phyloP scores from a whole-genome alignment of 495 filamentous ascomycete genomes.

The Xylaria nigripes region DNA sequence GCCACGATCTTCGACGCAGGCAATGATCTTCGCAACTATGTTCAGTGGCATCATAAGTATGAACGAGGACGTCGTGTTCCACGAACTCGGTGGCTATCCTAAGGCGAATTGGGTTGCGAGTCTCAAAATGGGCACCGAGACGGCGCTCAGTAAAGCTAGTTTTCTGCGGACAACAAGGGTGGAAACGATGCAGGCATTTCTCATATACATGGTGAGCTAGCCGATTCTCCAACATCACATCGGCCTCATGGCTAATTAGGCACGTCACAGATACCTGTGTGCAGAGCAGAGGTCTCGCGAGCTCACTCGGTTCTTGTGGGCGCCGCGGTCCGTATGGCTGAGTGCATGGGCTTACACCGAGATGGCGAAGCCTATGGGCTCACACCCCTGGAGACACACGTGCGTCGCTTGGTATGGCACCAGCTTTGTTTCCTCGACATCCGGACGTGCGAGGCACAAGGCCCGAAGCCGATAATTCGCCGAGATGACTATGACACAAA shows the following conservation, averaged over 20 bases:
- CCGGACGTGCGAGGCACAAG: constrained; percentile 66
- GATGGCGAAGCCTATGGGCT: constrained; percentile 59
- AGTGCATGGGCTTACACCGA: constrained; percentile 69
- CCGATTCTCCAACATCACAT: background rate
- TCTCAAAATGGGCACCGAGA: constrained; percentile 56
- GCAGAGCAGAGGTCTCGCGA: constrained; percentile 59
- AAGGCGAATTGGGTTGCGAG: constrained; percentile 48
- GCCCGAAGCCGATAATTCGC: constrained; percentile 57
- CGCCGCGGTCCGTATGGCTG: constrained; percentile 61
- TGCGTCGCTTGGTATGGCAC: constrained; percentile 71
- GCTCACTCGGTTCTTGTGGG: constrained; percentile 63
- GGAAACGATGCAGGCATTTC: constrained; percentile 65
- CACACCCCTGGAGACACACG: constrained; percentile 58
- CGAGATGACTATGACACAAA: constrained; percentile 63
- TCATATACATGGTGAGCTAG: constrained; percentile 57
- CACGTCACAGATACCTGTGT: constrained; percentile 52
- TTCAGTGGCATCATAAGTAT: constrained; percentile 62
- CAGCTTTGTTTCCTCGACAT: constrained; percentile 68
- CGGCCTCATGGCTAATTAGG: constrained; percentile 8
- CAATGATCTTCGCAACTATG: constrained; percentile 57
- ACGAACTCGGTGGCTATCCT: constrained; percentile 40
- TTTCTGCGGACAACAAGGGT: constrained; percentile 62
- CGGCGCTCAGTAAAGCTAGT: constrained; percentile 54
- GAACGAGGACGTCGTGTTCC: constrained; percentile 41
- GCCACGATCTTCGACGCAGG: constrained; percentile 54